Percentiles rank a stretch among this genome's conserved stretches.
Conservation (phyloP, 2,329 filamentous ascomycete genomes). For the Penicillium italicum region DNA sequence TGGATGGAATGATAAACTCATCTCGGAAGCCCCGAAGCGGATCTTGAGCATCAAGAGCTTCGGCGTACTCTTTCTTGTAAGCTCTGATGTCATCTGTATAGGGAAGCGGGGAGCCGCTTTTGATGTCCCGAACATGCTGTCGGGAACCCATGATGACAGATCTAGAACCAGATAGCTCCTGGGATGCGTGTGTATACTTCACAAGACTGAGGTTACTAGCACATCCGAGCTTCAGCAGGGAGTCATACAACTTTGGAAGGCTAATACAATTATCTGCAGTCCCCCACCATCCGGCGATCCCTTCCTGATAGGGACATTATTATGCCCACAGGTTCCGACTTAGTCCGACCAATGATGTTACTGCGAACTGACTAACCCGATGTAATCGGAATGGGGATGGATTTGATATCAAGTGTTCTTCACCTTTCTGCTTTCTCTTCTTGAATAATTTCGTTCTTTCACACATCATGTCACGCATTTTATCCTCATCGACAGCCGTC, state of each 20-base stretch:
- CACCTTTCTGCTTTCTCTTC: conserved; percentile 1
- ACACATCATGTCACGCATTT: conserved; percentile 27
- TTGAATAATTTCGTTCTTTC: not conserved
- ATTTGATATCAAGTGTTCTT: conserved; percentile 24
- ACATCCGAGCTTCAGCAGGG: not conserved
- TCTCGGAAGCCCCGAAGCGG: conserved; percentile 59
- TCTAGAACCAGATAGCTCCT: not conserved
- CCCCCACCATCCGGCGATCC: conserved; percentile 16
- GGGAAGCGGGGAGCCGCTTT: conserved; percentile 28
- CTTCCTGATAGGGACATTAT: conserved; percentile 13
- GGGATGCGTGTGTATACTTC: not conserved
- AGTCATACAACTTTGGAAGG: not conserved
- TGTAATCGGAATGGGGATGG: conserved; percentile 19
- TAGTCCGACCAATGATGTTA: conserved; percentile 29
- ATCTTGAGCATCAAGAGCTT: conserved; percentile 58
- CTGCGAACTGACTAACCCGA: conserved; percentile 31
- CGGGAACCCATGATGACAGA: conserved; percentile 27
- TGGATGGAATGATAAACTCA: conserved; percentile 75
- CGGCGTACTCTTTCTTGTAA: conserved; percentile 40
- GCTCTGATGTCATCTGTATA: conserved; percentile 34
- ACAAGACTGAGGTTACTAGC: not conserved
- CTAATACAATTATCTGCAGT: not conserved
- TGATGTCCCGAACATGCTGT: conserved; percentile 28
- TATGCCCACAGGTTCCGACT: conserved; percentile 36
- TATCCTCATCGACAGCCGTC: conserved; percentile 22